A percentile compares a stretch with the other conserved stretches of the same genome.
Conservation (phyloP, 2,329 filamentous ascomycete genomes). For the Paradendryphiella salina region DNA sequence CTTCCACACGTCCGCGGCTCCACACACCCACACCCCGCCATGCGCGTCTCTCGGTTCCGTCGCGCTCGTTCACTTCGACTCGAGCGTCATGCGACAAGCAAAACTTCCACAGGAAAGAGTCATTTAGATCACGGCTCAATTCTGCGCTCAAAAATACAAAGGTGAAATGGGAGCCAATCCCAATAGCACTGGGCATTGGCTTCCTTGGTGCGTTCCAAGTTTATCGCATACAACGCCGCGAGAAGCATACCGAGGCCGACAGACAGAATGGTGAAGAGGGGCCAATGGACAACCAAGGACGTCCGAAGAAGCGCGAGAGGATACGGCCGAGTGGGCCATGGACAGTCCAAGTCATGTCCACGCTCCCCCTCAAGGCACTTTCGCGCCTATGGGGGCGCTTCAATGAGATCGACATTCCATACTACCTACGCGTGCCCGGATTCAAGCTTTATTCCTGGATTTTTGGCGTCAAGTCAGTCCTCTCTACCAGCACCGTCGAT, state of each 20-base stretch:
- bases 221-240: slow-evolving; percentile 68
- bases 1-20: slow-evolving; percentile 20
- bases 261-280: slow-evolving; percentile 53
- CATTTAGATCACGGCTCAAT: slow-evolving; percentile 61
- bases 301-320: slow-evolving; percentile 59
- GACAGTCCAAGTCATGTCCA: slow-evolving; percentile 94
- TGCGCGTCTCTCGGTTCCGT: slow-evolving; percentile 25
- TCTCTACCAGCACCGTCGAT: slow-evolving; percentile 37
- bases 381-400: slow-evolving; percentile 88
- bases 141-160: slow-evolving; percentile 65
- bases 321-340: slow-evolving; percentile 85
- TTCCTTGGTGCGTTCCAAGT: slow-evolving; percentile 83
- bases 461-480: slow-evolving; percentile 75
- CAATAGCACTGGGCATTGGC: slow-evolving; percentile 79
- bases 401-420: slow-evolving; percentile 86
- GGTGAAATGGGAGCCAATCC: slow-evolving; percentile 88
- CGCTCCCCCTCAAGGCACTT: slow-evolving; percentile 84
- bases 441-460: slow-evolving; percentile 90
- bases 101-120: slow-evolving; percentile 52
- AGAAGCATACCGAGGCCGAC: slow-evolving; percentile 49
- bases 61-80: slow-evolving; percentile 45
- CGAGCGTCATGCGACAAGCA: slow-evolving; percentile 49
- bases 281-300: slow-evolving; percentile 43
- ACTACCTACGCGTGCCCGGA: slow-evolving; percentile 82
- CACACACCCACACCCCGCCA: slow-evolving; percentile 14